Conservation (phyloP, 2,329 filamentous ascomycete species). For the Phoma herbarum region DNA sequence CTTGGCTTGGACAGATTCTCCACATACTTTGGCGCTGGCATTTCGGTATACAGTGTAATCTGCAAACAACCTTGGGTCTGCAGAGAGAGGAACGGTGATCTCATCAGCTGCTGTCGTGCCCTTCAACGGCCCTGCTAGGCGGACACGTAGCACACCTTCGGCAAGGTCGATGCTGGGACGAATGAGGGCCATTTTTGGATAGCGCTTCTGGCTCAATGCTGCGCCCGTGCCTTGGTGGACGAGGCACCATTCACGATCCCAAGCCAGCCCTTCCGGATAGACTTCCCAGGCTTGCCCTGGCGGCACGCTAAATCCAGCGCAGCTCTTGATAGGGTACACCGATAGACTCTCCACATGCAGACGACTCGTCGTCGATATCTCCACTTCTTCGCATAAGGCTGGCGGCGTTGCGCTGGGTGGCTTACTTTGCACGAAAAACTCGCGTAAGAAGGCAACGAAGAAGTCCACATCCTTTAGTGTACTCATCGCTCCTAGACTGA, state of each 20-base stretch:
- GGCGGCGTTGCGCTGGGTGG: conserved; percentile 24
- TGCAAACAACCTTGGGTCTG: conserved; percentile 68
- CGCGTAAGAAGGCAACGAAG: conserved; percentile 73
- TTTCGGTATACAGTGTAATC: conserved; percentile 50
- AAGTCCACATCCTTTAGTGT: conserved; percentile 74
- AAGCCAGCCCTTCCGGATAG: conserved; percentile 81
- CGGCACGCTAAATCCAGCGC: conserved; percentile 79
- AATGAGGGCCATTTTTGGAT: conserved; percentile 87
- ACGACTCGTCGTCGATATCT: conserved; percentile 40
- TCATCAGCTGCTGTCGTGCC: conserved; percentile 45
- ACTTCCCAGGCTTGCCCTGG: conserved; percentile 74
- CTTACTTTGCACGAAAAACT: conserved; percentile 54
- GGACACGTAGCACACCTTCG: conserved; percentile 70
- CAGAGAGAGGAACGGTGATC: conserved; percentile 68
- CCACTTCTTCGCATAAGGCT: conserved; percentile 31
- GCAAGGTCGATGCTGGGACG: conserved; percentile 77
- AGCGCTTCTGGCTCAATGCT: conserved; percentile 86
- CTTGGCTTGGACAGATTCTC: conserved; percentile 76
- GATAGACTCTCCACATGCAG: conserved; percentile 59
- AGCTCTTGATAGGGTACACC: conserved; percentile 95
- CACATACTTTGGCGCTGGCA: conserved; percentile 77
- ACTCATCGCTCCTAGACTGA: conserved; percentile 91
- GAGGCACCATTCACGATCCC: conserved; percentile 97
- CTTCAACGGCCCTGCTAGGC: conserved; percentile 55
- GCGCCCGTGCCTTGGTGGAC: conserved; percentile 85